Percentiles rank a stretch among this genome's conserved stretches.
Conservation (phyloP, 495 filamentous ascomycete genomes). For the Niebla homalea region DNA sequence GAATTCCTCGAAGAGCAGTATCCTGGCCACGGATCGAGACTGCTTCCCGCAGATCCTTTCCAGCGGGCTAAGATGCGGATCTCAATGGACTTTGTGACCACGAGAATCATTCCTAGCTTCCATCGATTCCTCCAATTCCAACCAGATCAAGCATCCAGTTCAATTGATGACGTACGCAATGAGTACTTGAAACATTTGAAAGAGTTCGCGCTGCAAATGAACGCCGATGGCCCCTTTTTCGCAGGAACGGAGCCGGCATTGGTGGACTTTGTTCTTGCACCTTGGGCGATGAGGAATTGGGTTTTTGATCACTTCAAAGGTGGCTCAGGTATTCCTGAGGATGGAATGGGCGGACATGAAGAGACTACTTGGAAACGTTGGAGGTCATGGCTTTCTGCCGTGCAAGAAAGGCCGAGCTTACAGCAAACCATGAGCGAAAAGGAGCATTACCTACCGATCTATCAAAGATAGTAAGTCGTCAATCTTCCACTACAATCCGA, state of each 20-base stretch:
- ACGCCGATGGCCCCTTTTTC: slow-evolving; percentile 48
- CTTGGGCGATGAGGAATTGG: slow-evolving; percentile 55
- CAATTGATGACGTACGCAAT: slow-evolving; percentile 29
- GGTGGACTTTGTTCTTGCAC: slow-evolving; percentile 51
- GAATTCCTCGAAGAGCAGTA: slow-evolving; percentile 61
- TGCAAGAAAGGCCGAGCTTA: slow-evolving; percentile 42
- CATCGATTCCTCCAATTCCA: slow-evolving; percentile 54
- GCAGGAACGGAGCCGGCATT: slow-evolving; percentile 40
- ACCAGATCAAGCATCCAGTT: slow-evolving; percentile 19
- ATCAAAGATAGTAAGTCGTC: slow-evolving; percentile 40
- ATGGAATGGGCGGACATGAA: slow-evolving; percentile 33
- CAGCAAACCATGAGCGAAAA: slow-evolving; percentile 48
- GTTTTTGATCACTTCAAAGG: slow-evolving; percentile 62
- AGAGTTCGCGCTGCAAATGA: slow-evolving; percentile 47
- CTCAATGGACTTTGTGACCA: slow-evolving; percentile 56
- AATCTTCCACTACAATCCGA: neutral
- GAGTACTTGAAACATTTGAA: slow-evolving; percentile 39
- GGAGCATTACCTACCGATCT: slow-evolving; percentile 49
- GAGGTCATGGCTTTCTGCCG: slow-evolving; percentile 44
- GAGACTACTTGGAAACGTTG: slow-evolving; percentile 46
- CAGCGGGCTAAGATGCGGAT: slow-evolving; percentile 45
- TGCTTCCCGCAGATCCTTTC: slow-evolving; percentile 45
- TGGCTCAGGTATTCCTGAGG: slow-evolving; percentile 42
- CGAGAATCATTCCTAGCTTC: slow-evolving; percentile 48
- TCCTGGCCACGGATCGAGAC: slow-evolving; percentile 25